Conservation (phyloP, 371 early-diverging fungal genomes). For the Entomophthora muscae region DNA sequence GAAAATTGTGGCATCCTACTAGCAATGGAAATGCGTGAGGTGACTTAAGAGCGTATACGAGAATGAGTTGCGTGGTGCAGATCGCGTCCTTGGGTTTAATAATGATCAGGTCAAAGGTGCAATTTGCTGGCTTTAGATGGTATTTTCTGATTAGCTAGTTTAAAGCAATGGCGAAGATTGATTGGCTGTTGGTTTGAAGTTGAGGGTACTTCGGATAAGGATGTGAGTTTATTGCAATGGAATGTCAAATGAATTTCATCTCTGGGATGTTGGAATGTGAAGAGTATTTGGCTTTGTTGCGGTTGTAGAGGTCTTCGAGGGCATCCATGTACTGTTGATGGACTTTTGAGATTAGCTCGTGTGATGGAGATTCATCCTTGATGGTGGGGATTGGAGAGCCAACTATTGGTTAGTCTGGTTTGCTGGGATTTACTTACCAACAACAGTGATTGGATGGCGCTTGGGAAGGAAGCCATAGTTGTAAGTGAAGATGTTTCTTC, state of each 20-base stretch:
- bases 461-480: constrained; percentile 6
- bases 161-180: too few relatives aligned
- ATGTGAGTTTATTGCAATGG: not conserved
- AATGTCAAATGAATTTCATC: not conserved
- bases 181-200: too few relatives aligned
- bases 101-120: too few relatives aligned
- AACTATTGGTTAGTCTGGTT: not conserved
- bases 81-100: too few relatives aligned
- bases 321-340: constrained; percentile 3
- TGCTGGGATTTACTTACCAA: constrained; percentile 1
- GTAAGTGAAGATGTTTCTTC: constrained; percentile 34
- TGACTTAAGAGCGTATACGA: too few relatives aligned
- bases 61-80: too few relatives aligned
- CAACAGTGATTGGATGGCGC: not conserved
- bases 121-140: too few relatives aligned
- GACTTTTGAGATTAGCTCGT: not conserved
- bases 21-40: too few relatives aligned
- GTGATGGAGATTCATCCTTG: not conserved
- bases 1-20: too few relatives aligned
- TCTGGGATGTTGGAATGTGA: not conserved
- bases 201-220: too few relatives aligned
- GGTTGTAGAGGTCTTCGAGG: constrained; percentile 5
- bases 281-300: constrained; percentile 5
- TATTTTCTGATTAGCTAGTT: too few relatives aligned
- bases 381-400: not conserved